Base-by-base conservation (phyloP, 2,329 filamentous ascomycete genomes). In the Aschersonia sp. region DNA sequence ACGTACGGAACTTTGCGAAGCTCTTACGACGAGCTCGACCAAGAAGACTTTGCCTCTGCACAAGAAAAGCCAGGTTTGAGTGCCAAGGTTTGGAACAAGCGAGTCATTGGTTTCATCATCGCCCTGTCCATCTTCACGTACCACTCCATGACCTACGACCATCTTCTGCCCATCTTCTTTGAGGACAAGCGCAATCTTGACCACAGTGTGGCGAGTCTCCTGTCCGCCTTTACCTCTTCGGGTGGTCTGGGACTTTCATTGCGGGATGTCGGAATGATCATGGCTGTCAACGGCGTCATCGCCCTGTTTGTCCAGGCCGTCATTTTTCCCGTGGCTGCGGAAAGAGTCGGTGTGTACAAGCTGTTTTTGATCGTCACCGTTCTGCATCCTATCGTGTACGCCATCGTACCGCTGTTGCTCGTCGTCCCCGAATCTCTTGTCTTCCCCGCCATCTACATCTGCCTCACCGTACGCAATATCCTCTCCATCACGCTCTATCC, bases 131-230 rank as follows among this genome's bases (percentile, higher is more conserved):
- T 95, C 52, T 95, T 94, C 67, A 92, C 87, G 5, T 94, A 94
- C 61, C 89, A 95, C 65, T 87, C 84, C 39, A 95, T 95, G 88
- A 88, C 84, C 0, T 95, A 87, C 64, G 90, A 95, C 59, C 86
- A 94, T 60, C 74, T 95, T 1, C 72, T 95, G 47, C 89, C 89
- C 6, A 95, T 95, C 50, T 95, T 95, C 66, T 79, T 95, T 46
- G 88, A 95, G 62, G 88, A 95, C 56, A 73, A 80, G 41, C 74
- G 76, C 32, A 67, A 65, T 51, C 59, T 68, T 43, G 62, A 67
- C 41, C 60, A 67, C 22, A 51, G 62, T 41, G 55, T 54, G n/a
- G 41, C 54, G 44, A 50, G 54, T 45, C 49, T 56, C n/a, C 57
- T 59, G 41, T 72, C 65, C 54, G 67, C 62, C 2, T 68, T 84